phyloP scores from a whole-genome alignment of 2,329 filamentous ascomycete genomes.

The Arthrobotrys sphaeroides region DNA sequence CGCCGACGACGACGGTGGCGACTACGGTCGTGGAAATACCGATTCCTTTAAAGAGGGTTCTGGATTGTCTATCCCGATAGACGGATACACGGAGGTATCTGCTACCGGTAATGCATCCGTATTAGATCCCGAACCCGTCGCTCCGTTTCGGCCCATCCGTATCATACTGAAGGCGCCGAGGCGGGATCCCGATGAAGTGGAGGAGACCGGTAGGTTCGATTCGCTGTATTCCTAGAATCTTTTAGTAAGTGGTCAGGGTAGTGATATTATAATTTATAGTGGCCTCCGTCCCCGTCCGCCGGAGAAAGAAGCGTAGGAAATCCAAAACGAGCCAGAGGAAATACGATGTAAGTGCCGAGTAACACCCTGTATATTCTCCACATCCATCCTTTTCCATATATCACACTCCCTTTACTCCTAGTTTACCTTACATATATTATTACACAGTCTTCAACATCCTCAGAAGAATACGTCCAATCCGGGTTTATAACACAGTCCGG shows the following conservation, averaged over 20 bases:
- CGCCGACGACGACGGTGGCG: neutral
- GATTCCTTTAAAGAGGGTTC: neutral
- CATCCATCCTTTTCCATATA: neutral
- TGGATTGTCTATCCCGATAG: neutral
- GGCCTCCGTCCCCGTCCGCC: neutral
- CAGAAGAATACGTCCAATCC: conserved; percentile 42
- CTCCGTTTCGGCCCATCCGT: conserved; percentile 11
- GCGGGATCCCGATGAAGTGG: neutral
- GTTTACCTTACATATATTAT: neutral
- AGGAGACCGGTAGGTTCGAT: conserved; percentile 9
- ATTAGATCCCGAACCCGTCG: neutral
- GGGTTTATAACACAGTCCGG: conserved; percentile 43
- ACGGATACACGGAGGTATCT: neutral
- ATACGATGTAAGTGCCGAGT: conserved; percentile 8
- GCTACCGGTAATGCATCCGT: neutral
- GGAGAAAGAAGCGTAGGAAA: conserved; percentile 28
- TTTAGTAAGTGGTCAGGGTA: neutral
- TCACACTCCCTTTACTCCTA: neutral
- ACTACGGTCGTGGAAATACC: too few species aligned
- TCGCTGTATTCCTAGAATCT: neutral
- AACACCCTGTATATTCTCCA: neutral
- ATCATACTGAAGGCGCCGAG: conserved; percentile 27
- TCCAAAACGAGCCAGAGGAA: conserved; percentile 17
- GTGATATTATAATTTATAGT: neutral
- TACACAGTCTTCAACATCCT: conserved; percentile 28